Base-by-base conservation (phyloP, 352 stramenopile genomes). In the Phytophthora multivora region DNA sequence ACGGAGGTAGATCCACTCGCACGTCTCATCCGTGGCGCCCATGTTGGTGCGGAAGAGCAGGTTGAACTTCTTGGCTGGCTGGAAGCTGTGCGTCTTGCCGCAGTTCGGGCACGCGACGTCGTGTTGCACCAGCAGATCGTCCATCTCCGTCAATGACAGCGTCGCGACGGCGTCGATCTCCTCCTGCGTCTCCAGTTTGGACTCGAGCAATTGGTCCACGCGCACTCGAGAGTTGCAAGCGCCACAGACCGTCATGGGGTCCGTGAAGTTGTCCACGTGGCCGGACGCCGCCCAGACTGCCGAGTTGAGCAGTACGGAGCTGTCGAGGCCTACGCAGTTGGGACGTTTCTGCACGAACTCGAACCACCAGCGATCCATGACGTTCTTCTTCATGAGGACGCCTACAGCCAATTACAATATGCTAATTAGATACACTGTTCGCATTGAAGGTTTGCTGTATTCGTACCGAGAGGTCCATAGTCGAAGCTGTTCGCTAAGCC, bases 41-140 rank as follows among this genome's bases (percentile, higher is more conserved):
- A 99, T 96, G 68, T 89, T 92, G 7, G 96, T 99, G 57, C 97
- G 79, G 75, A 99, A 99, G 64, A 99, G 96, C 60, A 99, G 69
- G 74, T 99, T 99, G 75, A 99, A 99, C 42, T 96, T 91, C 50
- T 97, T 95, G 13, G 95, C 90, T 41, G 77, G 80, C 21, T 89
- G 78, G 50, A 94, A 90, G 53, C 69, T 61, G 55, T 79, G 65
- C 19, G 39, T 69, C 16, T 78, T 50, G 38, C 69, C 69, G 42
- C 86, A 93, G 15, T 53, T 80, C 9, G 86, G 88, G 26, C 86
- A 94, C 19, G 69, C 54, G 7, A 92, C 66, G 36, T 79, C 57
- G 53, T 80, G 74, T 28, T 75, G 23, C 6, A 49, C 4, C 9
- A 94, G 68, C 50, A 87, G 51, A n/a, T 42, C 53, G 51, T 94